These are phyloP conservation scores for Rhynchospora pubera DNA, from an alignment of 176 grass and related monocot species.

Conservation along the genomic window DNA sequence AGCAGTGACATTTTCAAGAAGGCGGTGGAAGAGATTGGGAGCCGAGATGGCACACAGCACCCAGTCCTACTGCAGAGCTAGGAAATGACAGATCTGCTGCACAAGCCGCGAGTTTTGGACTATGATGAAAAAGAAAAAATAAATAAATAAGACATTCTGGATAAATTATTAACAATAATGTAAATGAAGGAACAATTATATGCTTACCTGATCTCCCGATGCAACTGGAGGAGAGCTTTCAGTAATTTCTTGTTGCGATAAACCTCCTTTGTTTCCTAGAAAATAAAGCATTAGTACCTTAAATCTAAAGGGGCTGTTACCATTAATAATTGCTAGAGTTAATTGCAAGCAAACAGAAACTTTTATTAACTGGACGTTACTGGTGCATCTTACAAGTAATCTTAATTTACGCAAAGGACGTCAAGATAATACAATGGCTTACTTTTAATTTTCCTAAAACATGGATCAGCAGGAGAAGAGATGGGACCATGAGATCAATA, in stretches of 20 bases:
- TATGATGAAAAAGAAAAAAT: constrained; percentile 35
- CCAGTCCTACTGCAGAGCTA: constrained; percentile 57
- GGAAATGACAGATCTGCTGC: constrained; percentile 84
- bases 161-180: neutral
- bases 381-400: neutral
- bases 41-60: constrained; percentile 87
- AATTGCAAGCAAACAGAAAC: neutral
- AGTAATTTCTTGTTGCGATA: constrained; percentile 98
- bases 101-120: constrained; percentile 82
- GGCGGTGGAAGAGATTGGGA: constrained; percentile 81
- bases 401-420: neutral
- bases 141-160: neutral
- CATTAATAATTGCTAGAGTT: neutral
- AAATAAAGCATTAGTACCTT: constrained; percentile 12
- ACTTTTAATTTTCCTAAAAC: constrained; percentile 76
- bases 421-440: constrained; percentile 28
- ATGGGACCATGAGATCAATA: constrained; percentile 92
- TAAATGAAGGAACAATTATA: constrained; percentile 21
- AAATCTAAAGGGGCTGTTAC: neutral
- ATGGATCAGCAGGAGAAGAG: constrained; percentile 89
- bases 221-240: constrained; percentile 73
- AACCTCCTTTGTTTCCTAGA: constrained; percentile 77
- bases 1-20: constrained; percentile 80
- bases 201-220: constrained; percentile 84
- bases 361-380: neutral